phyloP scores from a whole-genome alignment of 2,329 filamentous ascomycete species.

The Fusarium chuoi region DNA sequence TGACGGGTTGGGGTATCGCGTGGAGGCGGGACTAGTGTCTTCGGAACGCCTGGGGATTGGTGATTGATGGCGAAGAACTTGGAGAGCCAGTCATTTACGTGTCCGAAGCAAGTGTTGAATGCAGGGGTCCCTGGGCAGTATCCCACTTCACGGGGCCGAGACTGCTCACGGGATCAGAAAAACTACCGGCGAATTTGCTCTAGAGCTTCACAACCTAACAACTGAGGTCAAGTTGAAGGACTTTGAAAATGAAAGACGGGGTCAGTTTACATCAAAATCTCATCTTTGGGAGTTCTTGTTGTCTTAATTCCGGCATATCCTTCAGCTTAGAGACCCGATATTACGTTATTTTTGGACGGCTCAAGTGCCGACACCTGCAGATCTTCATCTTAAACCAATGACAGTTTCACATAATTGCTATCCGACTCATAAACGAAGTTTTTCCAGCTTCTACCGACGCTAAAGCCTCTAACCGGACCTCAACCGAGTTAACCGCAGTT shows the following conservation, averaged over 20 bases:
- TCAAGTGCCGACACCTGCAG: neutral
- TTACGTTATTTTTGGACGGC: accelerated
- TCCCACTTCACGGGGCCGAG: conserved; percentile 1
- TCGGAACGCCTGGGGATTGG: neutral
- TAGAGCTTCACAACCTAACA: neutral
- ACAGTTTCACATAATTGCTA: accelerated
- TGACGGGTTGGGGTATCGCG: neutral
- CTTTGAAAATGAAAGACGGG: accelerated
- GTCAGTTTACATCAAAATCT: accelerated
- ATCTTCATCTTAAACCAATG: neutral
- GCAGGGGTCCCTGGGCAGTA: neutral
- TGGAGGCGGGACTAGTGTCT: neutral
- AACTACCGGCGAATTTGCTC: neutral
- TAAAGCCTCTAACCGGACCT: neutral
- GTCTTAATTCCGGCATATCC: accelerated
- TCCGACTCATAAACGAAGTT: neutral
- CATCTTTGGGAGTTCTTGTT: accelerated
- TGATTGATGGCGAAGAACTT: neutral
- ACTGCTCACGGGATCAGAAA: neutral
- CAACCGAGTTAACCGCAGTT: neutral
- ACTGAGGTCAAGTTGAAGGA: neutral
- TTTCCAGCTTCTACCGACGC: neutral
- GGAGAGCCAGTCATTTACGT: neutral
- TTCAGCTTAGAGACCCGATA: accelerated
- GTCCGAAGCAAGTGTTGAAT: neutral